Base-by-base conservation (phyloP, 225 moss, liverwort and hornwort genomes). In the Bryoerythrophyllum caledonicum region DNA sequence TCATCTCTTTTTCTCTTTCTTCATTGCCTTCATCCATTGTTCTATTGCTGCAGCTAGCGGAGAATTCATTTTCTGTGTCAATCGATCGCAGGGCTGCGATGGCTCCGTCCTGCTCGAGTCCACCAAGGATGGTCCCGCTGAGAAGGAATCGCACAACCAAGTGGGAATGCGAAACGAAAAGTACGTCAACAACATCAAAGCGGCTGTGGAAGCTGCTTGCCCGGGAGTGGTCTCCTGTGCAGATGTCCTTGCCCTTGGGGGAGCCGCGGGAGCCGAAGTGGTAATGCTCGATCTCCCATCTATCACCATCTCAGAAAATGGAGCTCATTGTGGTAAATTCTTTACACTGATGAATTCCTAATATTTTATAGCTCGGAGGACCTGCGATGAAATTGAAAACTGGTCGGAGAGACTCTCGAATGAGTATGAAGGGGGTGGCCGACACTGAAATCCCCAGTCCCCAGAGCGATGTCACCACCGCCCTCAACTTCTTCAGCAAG, bases 201-300 rank as follows among this genome's bases (percentile, higher is more conserved):
- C 73, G 3, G 83, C 79, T 5, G 81, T 91, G 49, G 91, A 90
- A 68, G 25, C 7, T 23, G 80, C 14, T 0, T 91, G 91, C 58
- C 87, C 91, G 15, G 76, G 76, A 10, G 82, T 86, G 16, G 91
- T 91, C 14, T 91, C 87, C 12, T 88, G 89, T 67, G 90, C 87
- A 28, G 87, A 89, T 65, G 41, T 89, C 41, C 80, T 87, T 37
- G 82, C 82, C 32, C 82, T 89, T 10, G 79, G 84, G 19, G 91
- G 87, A 60, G 84, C 84, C 54, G 85, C 87, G 27, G 86, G 89
- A 53, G 81, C 87, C 2, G 38, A 78, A 58, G 79, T 74, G 78
- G 83, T 86, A 73, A 79, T 51, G 21, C 38, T 30, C 32, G 32
- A 32, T 32, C 17, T 49, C 40, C 60, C 20, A 43, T 4, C 44